Percentiles rank a stretch among this genome's conserved stretches.
phyloP scores from a whole-genome alignment of 257 asterid species.

The Jasminum sambac region DNA sequence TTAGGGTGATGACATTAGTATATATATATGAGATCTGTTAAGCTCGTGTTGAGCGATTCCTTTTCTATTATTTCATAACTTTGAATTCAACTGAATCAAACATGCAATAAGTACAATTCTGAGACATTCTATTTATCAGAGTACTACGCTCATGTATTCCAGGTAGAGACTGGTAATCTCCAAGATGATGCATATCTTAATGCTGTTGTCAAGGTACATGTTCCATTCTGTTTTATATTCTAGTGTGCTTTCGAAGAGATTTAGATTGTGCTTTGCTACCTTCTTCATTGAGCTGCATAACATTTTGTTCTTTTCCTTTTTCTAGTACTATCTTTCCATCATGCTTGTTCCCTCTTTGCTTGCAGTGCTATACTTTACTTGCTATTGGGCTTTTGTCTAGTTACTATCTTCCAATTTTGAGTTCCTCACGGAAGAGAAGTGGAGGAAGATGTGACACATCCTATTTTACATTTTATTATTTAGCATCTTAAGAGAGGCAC shows the following conservation, averaged over 20 bases:
- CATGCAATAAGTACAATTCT: not conserved
- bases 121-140: not conserved
- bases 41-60: no score
- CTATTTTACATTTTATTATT: conserved; percentile 15
- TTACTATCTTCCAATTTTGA: not conserved
- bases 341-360: conserved; percentile 13
- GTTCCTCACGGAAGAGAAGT: not conserved
- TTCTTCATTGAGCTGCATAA: not conserved
- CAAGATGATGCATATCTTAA: conserved; percentile 74
- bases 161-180: conserved; percentile 67
- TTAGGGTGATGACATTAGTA: no score
- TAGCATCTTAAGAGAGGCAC: conserved; percentile 8
- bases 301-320: not conserved
- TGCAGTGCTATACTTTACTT: conserved; percentile 8
- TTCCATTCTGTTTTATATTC: conserved; percentile 4
- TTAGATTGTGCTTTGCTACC: not conserved
- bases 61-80: no score
- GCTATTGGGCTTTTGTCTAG: conserved; percentile 17
- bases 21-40: no score
- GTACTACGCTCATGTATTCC: conserved; percentile 25
- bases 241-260: conserved; percentile 3
- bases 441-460: not conserved
- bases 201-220: conserved; percentile 88
- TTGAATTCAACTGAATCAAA: no score
- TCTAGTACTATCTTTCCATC: not conserved